Percentiles rank a stretch among this genome's conserved stretches.
phyloP scores from a whole-genome alignment of 2,329 filamentous ascomycete genomes.

The Zasmidium cellare region DNA sequence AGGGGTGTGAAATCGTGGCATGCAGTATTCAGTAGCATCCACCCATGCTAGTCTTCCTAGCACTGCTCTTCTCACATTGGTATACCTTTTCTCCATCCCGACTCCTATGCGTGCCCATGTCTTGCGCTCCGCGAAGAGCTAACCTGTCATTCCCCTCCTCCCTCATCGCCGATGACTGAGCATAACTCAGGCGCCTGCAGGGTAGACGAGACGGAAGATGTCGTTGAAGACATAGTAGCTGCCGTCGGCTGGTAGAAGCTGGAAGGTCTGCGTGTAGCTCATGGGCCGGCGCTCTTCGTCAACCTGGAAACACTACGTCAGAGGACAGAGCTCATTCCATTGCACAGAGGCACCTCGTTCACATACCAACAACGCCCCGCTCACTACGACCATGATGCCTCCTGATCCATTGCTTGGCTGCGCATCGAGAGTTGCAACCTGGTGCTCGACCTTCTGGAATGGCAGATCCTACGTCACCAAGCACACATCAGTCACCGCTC shows the following conservation, averaged over 20 bases:
- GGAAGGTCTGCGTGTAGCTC: constrained; percentile 89
- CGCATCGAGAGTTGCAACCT: constrained; percentile 74
- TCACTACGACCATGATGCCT: constrained; percentile 83
- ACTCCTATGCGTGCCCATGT: neutral
- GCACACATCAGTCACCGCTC: neutral
- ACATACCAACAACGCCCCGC: constrained; percentile 77
- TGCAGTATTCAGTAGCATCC: neutral
- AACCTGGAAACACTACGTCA: constrained; percentile 55
- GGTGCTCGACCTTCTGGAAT: constrained; percentile 79
- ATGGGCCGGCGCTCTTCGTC: constrained; percentile 84
- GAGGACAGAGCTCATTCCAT: neutral
- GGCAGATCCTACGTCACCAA: constrained; percentile 62
- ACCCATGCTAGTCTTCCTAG: neutral
- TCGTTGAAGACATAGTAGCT: constrained; percentile 92
- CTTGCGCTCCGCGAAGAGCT: no score
- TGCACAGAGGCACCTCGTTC: neutral
- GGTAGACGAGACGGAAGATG: constrained; percentile 86
- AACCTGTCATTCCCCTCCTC: no score
- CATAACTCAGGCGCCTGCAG: constrained; percentile 27
- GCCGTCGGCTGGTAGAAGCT: constrained; percentile 70
- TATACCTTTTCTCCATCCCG: neutral
- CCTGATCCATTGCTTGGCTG: constrained; percentile 71
- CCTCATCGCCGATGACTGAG: no score
- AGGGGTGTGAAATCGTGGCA: neutral
- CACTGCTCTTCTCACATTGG: neutral